Conservation (phyloP, 495 filamentous ascomycete genomes). For the Pyrenula massariospora region DNA sequence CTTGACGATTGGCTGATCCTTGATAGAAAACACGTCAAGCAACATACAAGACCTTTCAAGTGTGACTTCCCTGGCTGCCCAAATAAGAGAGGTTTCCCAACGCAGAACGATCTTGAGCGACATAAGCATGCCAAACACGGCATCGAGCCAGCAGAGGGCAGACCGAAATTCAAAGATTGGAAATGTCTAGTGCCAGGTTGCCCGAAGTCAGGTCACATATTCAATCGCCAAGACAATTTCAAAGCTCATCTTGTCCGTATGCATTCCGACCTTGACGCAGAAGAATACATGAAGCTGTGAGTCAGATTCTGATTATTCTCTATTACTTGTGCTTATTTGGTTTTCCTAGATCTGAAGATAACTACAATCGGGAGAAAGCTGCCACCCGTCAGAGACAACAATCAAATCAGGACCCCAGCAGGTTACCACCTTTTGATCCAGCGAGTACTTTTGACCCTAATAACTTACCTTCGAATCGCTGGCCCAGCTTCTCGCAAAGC, state of each 20-base stretch:
- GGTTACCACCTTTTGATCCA: not conserved
- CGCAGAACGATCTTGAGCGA: conserved; percentile 66
- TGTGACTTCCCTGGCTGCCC: conserved; percentile 55
- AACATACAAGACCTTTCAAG: conserved; percentile 63
- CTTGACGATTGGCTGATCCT: not conserved
- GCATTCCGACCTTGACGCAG: conserved; percentile 47
- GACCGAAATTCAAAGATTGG: conserved; percentile 49
- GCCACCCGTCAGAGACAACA: not conserved
- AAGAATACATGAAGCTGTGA: conserved; percentile 42
- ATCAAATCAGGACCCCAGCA: not conserved
- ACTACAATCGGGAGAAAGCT: not conserved
- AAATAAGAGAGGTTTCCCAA: conserved; percentile 58
- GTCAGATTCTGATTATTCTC: conserved; percentile 1
- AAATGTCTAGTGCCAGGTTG: conserved; percentile 74
- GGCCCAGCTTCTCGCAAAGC: not conserved
- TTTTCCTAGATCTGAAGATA: not conserved
- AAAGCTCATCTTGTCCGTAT: conserved; percentile 73
- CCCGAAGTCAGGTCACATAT: not conserved
- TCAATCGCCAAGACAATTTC: conserved; percentile 59
- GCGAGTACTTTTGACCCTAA: not conserved
- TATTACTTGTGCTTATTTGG: not conserved
- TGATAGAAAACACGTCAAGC: conserved; percentile 65
- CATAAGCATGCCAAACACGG: conserved; percentile 62
- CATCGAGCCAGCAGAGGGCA: conserved; percentile 35
- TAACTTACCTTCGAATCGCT: not conserved